These are phyloP conservation scores for Paracamarosporium sp. DNA, from an alignment of 2,329 filamentous ascomycete genomes.

Conservation along the genomic window DNA sequence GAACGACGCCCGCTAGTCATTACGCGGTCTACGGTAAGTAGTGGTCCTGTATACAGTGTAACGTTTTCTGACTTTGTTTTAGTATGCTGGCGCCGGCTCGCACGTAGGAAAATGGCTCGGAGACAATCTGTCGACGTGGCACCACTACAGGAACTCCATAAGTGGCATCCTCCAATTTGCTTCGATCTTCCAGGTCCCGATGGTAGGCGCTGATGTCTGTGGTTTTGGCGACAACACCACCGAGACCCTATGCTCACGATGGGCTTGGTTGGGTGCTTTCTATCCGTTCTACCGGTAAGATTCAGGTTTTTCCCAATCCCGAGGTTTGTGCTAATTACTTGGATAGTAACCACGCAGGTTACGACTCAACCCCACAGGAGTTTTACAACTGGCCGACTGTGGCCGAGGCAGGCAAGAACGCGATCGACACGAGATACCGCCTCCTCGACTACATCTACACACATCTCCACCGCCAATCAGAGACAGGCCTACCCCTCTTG, in stretches of 20 bases:
- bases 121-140: conserved; percentile 56
- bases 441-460: conserved; percentile 82
- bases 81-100: conserved; percentile 72
- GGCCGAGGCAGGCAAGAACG: conserved; percentile 68
- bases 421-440: conserved; percentile 73
- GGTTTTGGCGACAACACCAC: conserved; percentile 74
- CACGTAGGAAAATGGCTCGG: conserved; percentile 67
- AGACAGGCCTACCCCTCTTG: conserved; percentile 68
- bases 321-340: background rate
- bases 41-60: background rate
- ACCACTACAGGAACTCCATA: conserved; percentile 50
- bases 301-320: no score
- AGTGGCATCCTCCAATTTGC: conserved; percentile 52
- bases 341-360: conserved; percentile 66
- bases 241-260: conserved; percentile 73
- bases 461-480: conserved; percentile 65
- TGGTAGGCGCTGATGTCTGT: conserved; percentile 70
- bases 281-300: conserved; percentile 69
- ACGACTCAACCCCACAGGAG: conserved; percentile 66
- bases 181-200: conserved; percentile 54
- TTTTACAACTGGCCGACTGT: conserved; percentile 60
- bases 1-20: conserved; percentile 71
- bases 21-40: conserved; percentile 67
- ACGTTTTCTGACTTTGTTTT: conserved; percentile 2
- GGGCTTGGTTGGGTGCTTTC: conserved; percentile 77